phyloP scores from a whole-genome alignment of 1,284 basidiomycete genomes.

The Ganoderma sp. region DNA sequence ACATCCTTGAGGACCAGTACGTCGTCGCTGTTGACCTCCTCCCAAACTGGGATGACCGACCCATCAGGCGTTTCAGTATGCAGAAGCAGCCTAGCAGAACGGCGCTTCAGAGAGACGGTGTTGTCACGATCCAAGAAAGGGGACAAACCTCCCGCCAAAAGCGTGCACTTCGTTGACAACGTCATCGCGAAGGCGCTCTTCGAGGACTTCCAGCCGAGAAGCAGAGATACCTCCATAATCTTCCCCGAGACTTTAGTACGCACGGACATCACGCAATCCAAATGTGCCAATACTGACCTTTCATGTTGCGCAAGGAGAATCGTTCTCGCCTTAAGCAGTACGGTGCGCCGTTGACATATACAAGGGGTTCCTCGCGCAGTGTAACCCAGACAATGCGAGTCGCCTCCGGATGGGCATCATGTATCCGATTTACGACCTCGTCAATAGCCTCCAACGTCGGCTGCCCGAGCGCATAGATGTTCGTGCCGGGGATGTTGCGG shows the following conservation, averaged over 20 bases:
- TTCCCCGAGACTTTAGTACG: constrained; percentile 39
- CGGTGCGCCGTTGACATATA: constrained; percentile 90
- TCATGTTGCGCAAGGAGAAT: constrained; percentile 87
- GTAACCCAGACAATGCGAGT: constrained; percentile 89
- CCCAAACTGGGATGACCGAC: constrained; percentile 94
- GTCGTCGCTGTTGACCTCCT: constrained; percentile 80
- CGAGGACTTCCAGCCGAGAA: constrained; percentile 84
- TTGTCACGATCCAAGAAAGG: neutral
- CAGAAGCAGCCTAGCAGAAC: constrained; percentile 68
- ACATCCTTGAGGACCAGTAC: constrained; percentile 90
- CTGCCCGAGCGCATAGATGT: constrained; percentile 91
- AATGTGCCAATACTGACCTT: constrained; percentile 53
- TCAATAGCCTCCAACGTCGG: constrained; percentile 92
- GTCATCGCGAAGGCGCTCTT: constrained; percentile 92
- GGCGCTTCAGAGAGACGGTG: neutral
- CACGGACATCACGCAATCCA: neutral
- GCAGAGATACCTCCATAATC: constrained; percentile 94
- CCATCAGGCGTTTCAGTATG: constrained; percentile 92
- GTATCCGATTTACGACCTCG: constrained; percentile 79
- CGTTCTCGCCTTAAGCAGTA: constrained; percentile 81
- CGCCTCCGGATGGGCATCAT: constrained; percentile 63
- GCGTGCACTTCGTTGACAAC: constrained; percentile 82
- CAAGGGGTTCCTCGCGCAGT: constrained; percentile 91
- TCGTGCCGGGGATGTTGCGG: constrained; percentile 82
- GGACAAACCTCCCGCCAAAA: constrained; percentile 78